Base-by-base conservation (phyloP, 169 alveolate species). In the Plasmodium chabaudi region DNA sequence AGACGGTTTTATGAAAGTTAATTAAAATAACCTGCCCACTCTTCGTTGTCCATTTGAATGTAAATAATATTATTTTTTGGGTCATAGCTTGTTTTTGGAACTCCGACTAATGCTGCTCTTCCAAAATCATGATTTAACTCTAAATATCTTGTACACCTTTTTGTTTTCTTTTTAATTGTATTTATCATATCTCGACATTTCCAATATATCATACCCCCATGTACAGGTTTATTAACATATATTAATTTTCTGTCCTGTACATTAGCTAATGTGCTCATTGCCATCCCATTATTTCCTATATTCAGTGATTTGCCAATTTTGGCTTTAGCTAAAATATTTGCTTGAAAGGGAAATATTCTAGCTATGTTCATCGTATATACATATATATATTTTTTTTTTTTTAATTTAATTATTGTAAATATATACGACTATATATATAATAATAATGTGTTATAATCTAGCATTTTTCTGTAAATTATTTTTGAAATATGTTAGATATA, bases 121-220 rank as follows among this genome's bases (percentile, higher is more conserved):
- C 74, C 47, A 15, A 79, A 79, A 23, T 79, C 89, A 64, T 79
- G 89, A 79, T 79, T 72, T 47, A 92, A 25, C 46, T 91, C 93
- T 59, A 84, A 72, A 86, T 93, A 92, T 89, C 94, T 89, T 51
- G 94, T 7, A 46, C 93, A 60, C 57, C 91, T 87, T 21, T 93
- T 88, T 25, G 89, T 72, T 34, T 82, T 88, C 60, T 63, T 73
- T 65, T 82, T 27, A 17, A 87, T 21, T 19, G 87, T 72, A 55
- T 91, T 70, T 47, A 82, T 77, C 21, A 87, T 42, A 73, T 89
- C 88, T 25, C 93, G 46, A 34, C 72, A 79, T 13, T 86, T 86
- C 96, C 96, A 93, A 82, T 93, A 93, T 19, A 93, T 25, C 12
- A 91, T 77, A 72, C 95, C 92, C 17, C 96, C 96, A 59, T 94